Percentiles rank a stretch among this genome's conserved stretches.
phyloP scores from a whole-genome alignment of 441 rosid genomes.

The Populus tomentosa region DNA sequence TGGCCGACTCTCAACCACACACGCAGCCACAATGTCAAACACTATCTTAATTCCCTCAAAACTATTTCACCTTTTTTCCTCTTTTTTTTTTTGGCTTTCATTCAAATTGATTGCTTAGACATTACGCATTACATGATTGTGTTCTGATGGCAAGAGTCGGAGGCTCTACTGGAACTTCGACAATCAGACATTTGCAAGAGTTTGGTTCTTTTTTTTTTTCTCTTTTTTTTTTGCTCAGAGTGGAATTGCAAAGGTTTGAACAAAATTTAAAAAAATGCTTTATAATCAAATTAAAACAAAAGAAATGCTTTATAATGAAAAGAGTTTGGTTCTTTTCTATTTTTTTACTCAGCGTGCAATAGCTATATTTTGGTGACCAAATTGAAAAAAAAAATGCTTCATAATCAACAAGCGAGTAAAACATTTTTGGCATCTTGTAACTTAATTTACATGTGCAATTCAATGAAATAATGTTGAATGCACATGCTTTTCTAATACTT shows the following conservation, averaged over 20 bases:
- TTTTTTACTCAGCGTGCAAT: no score
- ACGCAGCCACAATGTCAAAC: no score
- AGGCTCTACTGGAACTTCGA: conserved; percentile 20
- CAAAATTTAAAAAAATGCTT: not conserved
- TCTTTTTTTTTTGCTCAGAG: conserved; percentile 42
- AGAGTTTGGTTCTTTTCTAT: no score
- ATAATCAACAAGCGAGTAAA: no score
- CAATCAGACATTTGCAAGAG: conserved; percentile 20
- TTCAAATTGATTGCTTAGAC: not conserved
- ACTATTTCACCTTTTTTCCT: not conserved
- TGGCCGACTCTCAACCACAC: no score
- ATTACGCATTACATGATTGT: not conserved
- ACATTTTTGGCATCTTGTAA: no score
- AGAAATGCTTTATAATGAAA: not conserved
- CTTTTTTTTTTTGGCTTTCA: conserved; percentile 1
- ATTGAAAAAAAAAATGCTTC: not conserved
- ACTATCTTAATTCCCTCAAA: not conserved
- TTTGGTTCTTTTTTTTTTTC: conserved; percentile 21
- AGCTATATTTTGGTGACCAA: no score
- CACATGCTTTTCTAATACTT: not conserved
- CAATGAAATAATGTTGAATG: not conserved
- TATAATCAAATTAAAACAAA: not conserved
- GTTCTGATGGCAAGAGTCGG: conserved; percentile 22
- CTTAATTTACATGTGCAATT: not conserved
- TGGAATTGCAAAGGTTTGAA: conserved; percentile 56